These are phyloP conservation scores for Gomphus bonarii DNA, from an alignment of 1,284 basidiomycete genomes.

Conservation along the genomic window DNA sequence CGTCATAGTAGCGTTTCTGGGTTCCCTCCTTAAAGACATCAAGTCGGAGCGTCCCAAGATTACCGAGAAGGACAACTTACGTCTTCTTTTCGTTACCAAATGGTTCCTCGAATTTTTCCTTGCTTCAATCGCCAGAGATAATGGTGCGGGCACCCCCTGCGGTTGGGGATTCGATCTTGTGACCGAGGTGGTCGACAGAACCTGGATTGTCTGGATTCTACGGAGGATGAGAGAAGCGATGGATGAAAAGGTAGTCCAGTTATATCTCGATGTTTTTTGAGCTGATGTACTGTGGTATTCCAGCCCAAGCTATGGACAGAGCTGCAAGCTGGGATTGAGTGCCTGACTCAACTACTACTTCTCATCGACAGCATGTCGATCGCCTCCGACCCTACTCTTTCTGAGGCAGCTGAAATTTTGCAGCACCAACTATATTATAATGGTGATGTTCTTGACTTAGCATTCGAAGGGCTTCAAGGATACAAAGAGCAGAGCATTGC, in stretches of 20 bases:
- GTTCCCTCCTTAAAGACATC: slow-evolving; percentile 83
- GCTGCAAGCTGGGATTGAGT: slow-evolving; percentile 87
- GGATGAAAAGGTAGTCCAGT: slow-evolving; percentile 68
- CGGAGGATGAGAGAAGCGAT: slow-evolving; percentile 79
- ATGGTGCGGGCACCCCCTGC: slow-evolving; percentile 20
- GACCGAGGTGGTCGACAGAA: slow-evolving; percentile 75
- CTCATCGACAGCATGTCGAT: slow-evolving; percentile 62
- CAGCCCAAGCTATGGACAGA: slow-evolving; percentile 90
- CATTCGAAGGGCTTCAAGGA: slow-evolving; percentile 61
- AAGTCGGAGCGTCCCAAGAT: slow-evolving; percentile 84
- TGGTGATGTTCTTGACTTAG: slow-evolving; percentile 82
- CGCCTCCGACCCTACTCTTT: slow-evolving; percentile 43
- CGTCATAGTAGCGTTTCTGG: slow-evolving; percentile 58
- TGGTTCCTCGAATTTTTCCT: slow-evolving; percentile 91
- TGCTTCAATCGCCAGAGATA: slow-evolving; percentile 37
- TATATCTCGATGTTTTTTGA: background rate
- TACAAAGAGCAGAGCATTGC: slow-evolving; percentile 59
- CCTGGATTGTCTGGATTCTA: slow-evolving; percentile 82
- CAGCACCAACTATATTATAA: slow-evolving; percentile 90
- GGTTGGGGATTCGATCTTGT: slow-evolving; percentile 67
- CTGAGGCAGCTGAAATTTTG: slow-evolving; percentile 68
- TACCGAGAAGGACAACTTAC: slow-evolving; percentile 81
- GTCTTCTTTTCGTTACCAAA: slow-evolving; percentile 72
- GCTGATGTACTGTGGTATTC: slow-evolving; percentile 5
- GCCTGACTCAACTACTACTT: slow-evolving; percentile 79